Conservation (phyloP, 2,329 filamentous ascomycete species). For the Clarireedia sp. region DNA sequence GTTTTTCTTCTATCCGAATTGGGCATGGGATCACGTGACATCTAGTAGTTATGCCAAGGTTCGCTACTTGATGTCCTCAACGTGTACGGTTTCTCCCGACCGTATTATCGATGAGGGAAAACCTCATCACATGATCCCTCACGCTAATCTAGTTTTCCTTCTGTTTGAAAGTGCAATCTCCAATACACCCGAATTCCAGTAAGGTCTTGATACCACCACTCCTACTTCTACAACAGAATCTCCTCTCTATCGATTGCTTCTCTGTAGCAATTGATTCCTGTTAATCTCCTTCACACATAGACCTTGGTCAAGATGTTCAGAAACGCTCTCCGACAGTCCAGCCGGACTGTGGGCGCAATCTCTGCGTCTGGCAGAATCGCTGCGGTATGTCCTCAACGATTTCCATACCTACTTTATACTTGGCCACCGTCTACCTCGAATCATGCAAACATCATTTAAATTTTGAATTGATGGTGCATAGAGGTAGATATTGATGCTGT, state of each 20-base stretch:
- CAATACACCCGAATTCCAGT: conserved; percentile 13
- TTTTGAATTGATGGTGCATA: conserved; percentile 29
- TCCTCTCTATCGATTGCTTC: conserved; percentile 59
- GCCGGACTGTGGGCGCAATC: conserved; percentile 88
- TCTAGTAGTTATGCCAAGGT: too few relatives aligned
- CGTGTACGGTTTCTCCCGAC: conserved; percentile 7
- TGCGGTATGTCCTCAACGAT: conserved; percentile 70
- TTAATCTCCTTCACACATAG: conserved; percentile 42
- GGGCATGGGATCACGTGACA: too few relatives aligned
- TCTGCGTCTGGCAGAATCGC: conserved; percentile 86
- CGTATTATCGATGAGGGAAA: background rate
- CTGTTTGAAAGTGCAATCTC: conserved; percentile 9
- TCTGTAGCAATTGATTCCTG: conserved; percentile 57
- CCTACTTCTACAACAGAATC: conserved; percentile 36
- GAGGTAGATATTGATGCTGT: conserved; percentile 29
- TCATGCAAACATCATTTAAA: conserved; percentile 34
- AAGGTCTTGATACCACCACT: conserved; percentile 26
- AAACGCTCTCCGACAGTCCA: conserved; percentile 95
- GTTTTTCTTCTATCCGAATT: background rate
- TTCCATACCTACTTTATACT: conserved; percentile 30
- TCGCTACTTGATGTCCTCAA: too few relatives aligned
- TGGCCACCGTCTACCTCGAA: conserved; percentile 31
- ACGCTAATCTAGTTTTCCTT: conserved; percentile 10
- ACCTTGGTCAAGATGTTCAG: conserved; percentile 78
- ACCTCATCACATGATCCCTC: background rate